phyloP scores from a whole-genome alignment of 2,329 filamentous ascomycete species.

The Teratosphaeria pseudoeucalypti region DNA sequence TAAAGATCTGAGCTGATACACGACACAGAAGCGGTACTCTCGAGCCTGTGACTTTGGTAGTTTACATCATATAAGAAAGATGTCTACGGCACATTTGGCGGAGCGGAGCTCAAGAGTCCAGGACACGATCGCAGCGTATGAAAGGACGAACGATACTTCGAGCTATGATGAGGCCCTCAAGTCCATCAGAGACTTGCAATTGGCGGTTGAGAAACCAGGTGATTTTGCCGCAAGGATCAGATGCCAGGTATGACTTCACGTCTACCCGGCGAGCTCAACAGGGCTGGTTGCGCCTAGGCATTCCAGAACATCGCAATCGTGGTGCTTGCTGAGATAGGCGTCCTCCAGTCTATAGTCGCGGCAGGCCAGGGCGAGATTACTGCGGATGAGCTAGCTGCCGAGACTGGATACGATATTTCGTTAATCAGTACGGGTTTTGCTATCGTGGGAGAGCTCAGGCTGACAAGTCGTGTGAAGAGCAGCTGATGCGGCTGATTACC shows the following conservation, averaged over 20 bases:
- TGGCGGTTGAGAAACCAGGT: conserved; percentile 3
- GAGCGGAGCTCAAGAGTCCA: not conserved
- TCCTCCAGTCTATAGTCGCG: conserved; percentile 1
- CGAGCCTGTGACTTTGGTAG: not conserved
- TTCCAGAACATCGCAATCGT: conserved; percentile 4
- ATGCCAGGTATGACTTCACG: conserved; percentile 1
- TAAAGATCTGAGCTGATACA: not conserved
- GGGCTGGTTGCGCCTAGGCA: not conserved
- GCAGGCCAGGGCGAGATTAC: not conserved
- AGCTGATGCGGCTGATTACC: not conserved
- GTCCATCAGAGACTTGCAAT: conserved; percentile 36
- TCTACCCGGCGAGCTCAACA: not conserved
- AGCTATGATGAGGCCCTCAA: not conserved
- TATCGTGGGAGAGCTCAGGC: not conserved
- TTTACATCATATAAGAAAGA: not conserved
- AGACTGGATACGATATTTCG: conserved; percentile 1
- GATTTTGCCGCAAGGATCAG: conserved; percentile 2
- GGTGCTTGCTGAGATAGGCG: conserved; percentile 1
- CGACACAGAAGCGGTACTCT: too few relatives aligned
- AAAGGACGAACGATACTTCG: not conserved
- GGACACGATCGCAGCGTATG: not conserved
- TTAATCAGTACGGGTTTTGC: conserved; percentile 3
- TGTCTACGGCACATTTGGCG: not conserved
- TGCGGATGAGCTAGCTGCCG: not conserved
- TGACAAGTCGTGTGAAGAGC: not conserved